A percentile compares a stretch with the other conserved stretches of the same genome.
These are phyloP conservation scores for Lachnellula occidentalis DNA, from an alignment of 2,329 filamentous ascomycete genomes.

Conservation along the genomic window DNA sequence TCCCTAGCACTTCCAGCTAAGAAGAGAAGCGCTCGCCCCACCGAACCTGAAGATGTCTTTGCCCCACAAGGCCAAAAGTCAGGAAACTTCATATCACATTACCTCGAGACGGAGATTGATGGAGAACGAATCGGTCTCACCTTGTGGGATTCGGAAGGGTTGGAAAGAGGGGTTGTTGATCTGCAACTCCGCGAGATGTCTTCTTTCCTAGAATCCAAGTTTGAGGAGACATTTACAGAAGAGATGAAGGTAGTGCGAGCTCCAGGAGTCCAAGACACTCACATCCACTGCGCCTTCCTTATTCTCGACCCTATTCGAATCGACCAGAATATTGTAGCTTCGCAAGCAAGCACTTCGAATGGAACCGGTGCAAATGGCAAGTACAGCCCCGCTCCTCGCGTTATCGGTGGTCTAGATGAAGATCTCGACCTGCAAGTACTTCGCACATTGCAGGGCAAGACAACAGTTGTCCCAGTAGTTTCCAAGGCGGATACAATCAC, in stretches of 20 bases:
- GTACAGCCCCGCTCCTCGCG: slow-evolving; percentile 36
- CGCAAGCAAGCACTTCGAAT: slow-evolving; percentile 49
- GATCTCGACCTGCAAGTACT: slow-evolving; percentile 88
- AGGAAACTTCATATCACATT: slow-evolving; percentile 79
- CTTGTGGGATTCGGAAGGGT: slow-evolving; percentile 90
- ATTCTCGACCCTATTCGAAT: slow-evolving; percentile 83
- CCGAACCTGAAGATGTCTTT: slow-evolving; percentile 49
- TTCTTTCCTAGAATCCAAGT: slow-evolving; percentile 92
- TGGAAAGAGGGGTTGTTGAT: slow-evolving; percentile 93
- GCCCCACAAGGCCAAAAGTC: slow-evolving; percentile 30
- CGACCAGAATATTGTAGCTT: slow-evolving; percentile 71
- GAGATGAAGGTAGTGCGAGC: slow-evolving; percentile 96
- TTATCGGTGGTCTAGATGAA: slow-evolving; percentile 71
- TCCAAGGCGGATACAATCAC: slow-evolving; percentile 97
- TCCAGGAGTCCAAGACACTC: slow-evolving; percentile 88
- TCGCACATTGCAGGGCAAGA: slow-evolving; percentile 83
- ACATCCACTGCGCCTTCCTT: slow-evolving; percentile 94
- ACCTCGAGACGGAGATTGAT: slow-evolving; percentile 91
- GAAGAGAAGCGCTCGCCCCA: slow-evolving; percentile 50
- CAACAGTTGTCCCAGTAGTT: slow-evolving; percentile 90
- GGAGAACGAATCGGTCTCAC: slow-evolving; percentile 87
- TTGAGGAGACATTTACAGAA: slow-evolving; percentile 94
- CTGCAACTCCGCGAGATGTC: slow-evolving; percentile 89
- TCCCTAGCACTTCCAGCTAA: slow-evolving; percentile 77
- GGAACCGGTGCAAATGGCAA: slow-evolving; percentile 46